Percentiles rank a stretch among this genome's conserved stretches.
These are phyloP conservation scores for Mrakia gelida DNA, from an alignment of 768 basidiomycete genomes.

Conservation along the genomic window DNA sequence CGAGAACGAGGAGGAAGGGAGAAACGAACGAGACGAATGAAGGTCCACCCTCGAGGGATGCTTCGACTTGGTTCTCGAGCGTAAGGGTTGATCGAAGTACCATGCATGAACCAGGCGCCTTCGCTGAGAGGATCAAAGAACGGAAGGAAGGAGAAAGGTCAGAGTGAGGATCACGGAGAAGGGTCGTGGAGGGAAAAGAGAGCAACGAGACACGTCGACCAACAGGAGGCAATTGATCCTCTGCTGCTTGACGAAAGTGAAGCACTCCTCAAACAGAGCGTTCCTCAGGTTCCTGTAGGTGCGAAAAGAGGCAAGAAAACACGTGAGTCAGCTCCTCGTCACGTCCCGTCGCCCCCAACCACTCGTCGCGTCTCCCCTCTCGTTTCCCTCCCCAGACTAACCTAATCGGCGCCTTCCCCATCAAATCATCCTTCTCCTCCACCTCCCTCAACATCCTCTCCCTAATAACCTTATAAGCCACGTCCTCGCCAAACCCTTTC, in stretches of 20 bases:
- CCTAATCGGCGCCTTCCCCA: conserved; percentile 82
- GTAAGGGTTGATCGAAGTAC: conserved; percentile 53
- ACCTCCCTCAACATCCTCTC: conserved; percentile 86
- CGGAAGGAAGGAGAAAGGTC: neutral
- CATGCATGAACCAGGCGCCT: conserved; percentile 90
- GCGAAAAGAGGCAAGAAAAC: neutral
- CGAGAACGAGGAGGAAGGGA: neutral
- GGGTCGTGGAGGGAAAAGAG: too few species aligned
- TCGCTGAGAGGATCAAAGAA: conserved; percentile 44
- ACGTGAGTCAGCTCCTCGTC: neutral
- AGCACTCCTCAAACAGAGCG: conserved; percentile 83
- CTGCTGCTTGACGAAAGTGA: conserved; percentile 82
- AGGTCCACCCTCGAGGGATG: conserved; percentile 68
- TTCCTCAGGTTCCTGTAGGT: conserved; percentile 66
- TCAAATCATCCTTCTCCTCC: conserved; percentile 78
- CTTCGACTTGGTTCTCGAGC: conserved; percentile 51
- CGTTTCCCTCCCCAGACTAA: conserved; percentile 45
- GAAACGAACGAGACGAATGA: conserved; percentile 70
- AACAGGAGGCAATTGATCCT: conserved; percentile 73
- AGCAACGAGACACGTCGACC: neutral
- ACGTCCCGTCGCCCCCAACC: neutral
- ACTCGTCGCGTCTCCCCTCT: neutral
- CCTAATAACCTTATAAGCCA: conserved; percentile 50
- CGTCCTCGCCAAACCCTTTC: conserved; percentile 62
- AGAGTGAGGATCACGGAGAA: neutral